These are phyloP conservation scores for Castanea crenata DNA, from an alignment of 306 rosid genomes.

Conservation along the genomic window DNA sequence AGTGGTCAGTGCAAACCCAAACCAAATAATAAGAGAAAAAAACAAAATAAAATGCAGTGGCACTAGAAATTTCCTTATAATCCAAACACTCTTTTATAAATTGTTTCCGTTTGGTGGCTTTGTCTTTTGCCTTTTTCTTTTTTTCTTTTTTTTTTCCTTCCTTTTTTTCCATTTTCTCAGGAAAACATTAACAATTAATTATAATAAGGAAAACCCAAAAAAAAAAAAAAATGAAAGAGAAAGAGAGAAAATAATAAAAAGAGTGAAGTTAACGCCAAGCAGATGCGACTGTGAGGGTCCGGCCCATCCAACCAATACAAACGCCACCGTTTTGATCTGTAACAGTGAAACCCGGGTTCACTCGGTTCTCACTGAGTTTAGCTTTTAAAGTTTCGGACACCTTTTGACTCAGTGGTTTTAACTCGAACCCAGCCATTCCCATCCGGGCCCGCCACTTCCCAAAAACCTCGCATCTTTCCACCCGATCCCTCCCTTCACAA, in stretches of 20 bases:
- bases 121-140: background rate
- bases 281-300: slow-evolving; percentile 84
- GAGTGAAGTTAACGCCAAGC: slow-evolving; percentile 86
- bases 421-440: slow-evolving; percentile 90
- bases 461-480: slow-evolving; percentile 84
- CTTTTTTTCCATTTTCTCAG: slow-evolving; percentile 54
- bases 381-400: slow-evolving; percentile 49
- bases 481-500: slow-evolving; percentile 87
- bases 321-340: slow-evolving; percentile 80
- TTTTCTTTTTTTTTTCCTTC: slow-evolving; percentile 24
- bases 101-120: slow-evolving; percentile 34
- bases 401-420: slow-evolving; percentile 53
- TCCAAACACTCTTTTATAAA: slow-evolving; percentile 53
- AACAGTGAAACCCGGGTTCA: slow-evolving; percentile 54
- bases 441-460: slow-evolving; percentile 96
- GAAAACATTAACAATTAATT: slow-evolving; percentile 44
- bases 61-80: slow-evolving; percentile 36
- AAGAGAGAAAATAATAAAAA: background rate
- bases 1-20: slow-evolving; percentile 27
- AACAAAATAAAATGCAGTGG: background rate
- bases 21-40: slow-evolving; percentile 25
- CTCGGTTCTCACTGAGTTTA: slow-evolving; percentile 34
- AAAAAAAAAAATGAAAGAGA: background rate
- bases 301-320: slow-evolving; percentile 83
- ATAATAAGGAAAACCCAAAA: background rate